Evolutionary conservation across 2,329 filamentous ascomycete species (phyloP).

Genomic region (Dryadomyces quercus-mongolicae): DNA sequence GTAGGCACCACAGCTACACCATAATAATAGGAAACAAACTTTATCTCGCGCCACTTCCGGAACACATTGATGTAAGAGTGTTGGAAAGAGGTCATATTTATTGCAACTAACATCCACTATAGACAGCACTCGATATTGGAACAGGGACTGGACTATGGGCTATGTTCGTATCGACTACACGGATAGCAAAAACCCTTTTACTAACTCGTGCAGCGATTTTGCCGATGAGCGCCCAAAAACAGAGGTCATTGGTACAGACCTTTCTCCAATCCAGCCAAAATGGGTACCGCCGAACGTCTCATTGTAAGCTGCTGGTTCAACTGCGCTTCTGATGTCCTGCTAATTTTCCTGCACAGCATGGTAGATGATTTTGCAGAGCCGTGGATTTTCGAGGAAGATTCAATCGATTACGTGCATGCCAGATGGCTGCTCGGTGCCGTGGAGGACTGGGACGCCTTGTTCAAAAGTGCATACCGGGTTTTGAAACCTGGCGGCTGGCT

Average conservation of each 20-base stretch:
- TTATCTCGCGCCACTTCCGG: background rate
- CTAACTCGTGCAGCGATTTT: background rate
- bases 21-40: too few relatives aligned
- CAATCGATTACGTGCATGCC: constrained; percentile 49
- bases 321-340: background rate
- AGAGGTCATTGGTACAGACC: background rate
- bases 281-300: background rate
- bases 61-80: background rate
- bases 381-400: constrained; percentile 30
- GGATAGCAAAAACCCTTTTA: background rate
- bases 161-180: background rate
- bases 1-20: too few relatives aligned
- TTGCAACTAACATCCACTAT: background rate
- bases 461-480: constrained; percentile 25
- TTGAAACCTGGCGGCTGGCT: constrained; percentile 42
- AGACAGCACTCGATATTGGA: background rate
- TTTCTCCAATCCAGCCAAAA: background rate
- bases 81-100: background rate
- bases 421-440: constrained; percentile 44
- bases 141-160: background rate
- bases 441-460: constrained; percentile 32
- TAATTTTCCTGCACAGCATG: background rate
- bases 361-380: background rate
- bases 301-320: background rate
- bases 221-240: background rate